Evolutionary conservation across 78 protist genomes (phyloP).

Genomic region (Blattamonas nauphoetae): DNA sequence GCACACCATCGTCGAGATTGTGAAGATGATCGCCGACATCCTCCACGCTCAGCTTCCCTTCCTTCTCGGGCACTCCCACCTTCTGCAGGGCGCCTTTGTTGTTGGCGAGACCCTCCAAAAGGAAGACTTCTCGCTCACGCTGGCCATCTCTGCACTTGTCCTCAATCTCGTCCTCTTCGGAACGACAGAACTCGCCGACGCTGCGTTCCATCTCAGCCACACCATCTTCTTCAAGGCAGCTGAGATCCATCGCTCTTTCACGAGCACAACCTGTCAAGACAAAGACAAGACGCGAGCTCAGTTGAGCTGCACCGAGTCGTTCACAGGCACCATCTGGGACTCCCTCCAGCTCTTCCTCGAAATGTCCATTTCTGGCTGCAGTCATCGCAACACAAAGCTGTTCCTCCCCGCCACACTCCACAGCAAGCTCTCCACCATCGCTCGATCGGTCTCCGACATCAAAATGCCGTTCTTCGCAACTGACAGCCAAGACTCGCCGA

Average conservation of each 20-base stretch:
- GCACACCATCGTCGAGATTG: too few species aligned
- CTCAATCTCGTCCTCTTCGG: neutral
- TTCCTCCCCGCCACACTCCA: neutral
- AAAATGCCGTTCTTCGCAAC: neutral
- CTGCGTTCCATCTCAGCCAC: neutral
- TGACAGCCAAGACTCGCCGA: neutral
- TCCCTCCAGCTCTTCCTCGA: neutral
- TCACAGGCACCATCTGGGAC: neutral
- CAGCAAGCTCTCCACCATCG: neutral
- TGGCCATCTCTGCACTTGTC: too few species aligned
- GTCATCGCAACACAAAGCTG: neutral
- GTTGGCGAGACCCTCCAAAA: too few species aligned
- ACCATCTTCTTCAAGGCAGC: neutral
- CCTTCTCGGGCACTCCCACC: too few species aligned
- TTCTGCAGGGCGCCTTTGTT: too few species aligned
- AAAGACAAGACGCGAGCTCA: neutral
- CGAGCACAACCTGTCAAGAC: neutral
- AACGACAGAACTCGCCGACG: neutral
- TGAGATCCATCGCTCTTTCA: neutral
- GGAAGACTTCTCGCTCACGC: too few species aligned
- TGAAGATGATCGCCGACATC: too few species aligned
- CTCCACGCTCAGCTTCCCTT: too few species aligned
- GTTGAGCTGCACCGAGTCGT: neutral
- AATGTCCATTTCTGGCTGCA: neutral
- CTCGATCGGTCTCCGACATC: neutral